phyloP scores from a whole-genome alignment of 352 stramenopile species.

The Phytophthora cajani region DNA sequence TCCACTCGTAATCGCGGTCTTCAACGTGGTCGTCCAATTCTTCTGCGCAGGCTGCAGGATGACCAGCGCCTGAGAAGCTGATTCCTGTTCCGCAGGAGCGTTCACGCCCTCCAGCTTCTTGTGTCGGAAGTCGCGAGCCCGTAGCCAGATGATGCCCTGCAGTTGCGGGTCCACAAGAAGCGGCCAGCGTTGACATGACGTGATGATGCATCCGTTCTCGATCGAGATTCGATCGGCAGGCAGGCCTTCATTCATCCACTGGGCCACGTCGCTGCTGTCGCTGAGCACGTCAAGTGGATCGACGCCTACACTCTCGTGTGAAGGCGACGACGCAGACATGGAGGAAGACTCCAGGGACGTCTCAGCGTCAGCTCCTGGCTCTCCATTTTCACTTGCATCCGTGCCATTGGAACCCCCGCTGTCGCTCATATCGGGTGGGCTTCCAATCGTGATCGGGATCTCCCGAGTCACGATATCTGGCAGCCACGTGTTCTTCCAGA shows the following conservation, averaged over 20 bases:
- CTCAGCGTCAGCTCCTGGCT: slow-evolving; percentile 1
- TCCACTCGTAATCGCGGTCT: slow-evolving; percentile 73
- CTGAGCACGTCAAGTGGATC: slow-evolving; percentile 91
- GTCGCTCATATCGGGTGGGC: slow-evolving; percentile 18
- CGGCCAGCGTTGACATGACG: slow-evolving; percentile 87
- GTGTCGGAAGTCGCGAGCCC: slow-evolving; percentile 55
- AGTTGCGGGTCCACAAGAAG: slow-evolving; percentile 92
- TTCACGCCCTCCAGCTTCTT: slow-evolving; percentile 15
- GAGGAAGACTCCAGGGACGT: slow-evolving; percentile 6
- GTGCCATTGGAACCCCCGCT: neutral
- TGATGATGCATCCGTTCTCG: slow-evolving; percentile 94
- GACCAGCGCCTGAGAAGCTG: slow-evolving; percentile 44
- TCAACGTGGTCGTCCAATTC: slow-evolving; percentile 77
- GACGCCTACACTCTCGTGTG: slow-evolving; percentile 36
- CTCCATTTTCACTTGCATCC: slow-evolving; percentile 5
- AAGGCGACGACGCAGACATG: slow-evolving; percentile 5
- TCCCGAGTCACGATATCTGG: slow-evolving; percentile 86
- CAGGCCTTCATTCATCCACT: slow-evolving; percentile 94
- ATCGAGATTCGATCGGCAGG: slow-evolving; percentile 91
- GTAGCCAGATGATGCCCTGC: slow-evolving; percentile 90
- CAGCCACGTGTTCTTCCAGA: slow-evolving; percentile 90
- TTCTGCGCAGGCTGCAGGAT: slow-evolving; percentile 83
- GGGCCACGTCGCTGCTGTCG: slow-evolving; percentile 80
- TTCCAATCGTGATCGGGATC: slow-evolving; percentile 78
- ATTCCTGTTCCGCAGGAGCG: slow-evolving; percentile 2